These are phyloP conservation scores for Clarireedia monteithiana DNA, from an alignment of 2,329 filamentous ascomycete genomes.

Conservation along the genomic window DNA sequence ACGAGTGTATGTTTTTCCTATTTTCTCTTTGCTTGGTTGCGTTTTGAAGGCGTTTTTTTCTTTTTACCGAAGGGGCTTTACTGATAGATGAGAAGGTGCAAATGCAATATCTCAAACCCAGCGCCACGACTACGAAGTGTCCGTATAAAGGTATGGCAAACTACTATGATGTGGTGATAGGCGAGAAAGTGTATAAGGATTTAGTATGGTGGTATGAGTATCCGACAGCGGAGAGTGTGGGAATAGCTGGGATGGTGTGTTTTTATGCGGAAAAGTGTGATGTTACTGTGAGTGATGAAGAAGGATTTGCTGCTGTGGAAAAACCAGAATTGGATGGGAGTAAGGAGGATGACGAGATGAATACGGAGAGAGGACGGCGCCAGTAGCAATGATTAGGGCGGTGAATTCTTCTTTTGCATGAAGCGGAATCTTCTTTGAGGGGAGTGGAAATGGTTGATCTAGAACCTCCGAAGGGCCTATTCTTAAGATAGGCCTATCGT, in stretches of 20 bases:
- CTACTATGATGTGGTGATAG: conserved; percentile 48
- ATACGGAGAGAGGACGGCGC: too few relatives aligned
- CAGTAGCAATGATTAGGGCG: too few relatives aligned
- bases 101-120: conserved; percentile 30
- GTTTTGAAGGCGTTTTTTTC: neutral
- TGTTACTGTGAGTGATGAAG: neutral
- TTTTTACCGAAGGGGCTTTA: neutral
- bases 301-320: neutral
- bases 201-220: conserved; percentile 54
- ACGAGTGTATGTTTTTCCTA: conserved; percentile 24
- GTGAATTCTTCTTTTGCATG: too few relatives aligned
- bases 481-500: too few relatives aligned
- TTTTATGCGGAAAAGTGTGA: conserved; percentile 55
- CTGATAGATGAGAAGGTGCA: conserved; percentile 31
- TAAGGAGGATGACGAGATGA: too few relatives aligned
- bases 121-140: conserved; percentile 45
- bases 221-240: conserved; percentile 47
- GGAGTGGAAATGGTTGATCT: too few relatives aligned
- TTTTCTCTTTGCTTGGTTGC: neutral
- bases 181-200: conserved; percentile 38
- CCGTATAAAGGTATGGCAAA: conserved; percentile 60
- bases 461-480: too few relatives aligned
- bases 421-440: too few relatives aligned
- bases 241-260: conserved; percentile 47
- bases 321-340: neutral